Percentiles rank a stretch among this genome's conserved stretches.
These are phyloP conservation scores for Russula virescens DNA, from an alignment of 768 basidiomycete species.

Conservation along the genomic window DNA sequence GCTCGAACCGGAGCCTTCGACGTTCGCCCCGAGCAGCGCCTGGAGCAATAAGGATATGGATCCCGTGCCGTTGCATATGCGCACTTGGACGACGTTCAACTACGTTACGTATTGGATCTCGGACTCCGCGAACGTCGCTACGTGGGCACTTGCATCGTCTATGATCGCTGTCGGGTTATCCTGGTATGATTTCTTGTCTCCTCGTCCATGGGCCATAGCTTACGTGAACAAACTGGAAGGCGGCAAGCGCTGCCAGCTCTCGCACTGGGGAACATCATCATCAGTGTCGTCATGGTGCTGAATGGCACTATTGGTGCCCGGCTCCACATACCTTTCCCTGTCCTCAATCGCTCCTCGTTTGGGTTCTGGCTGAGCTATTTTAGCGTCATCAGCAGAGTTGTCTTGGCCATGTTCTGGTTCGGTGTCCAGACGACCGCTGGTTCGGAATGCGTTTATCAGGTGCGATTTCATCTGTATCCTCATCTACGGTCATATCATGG, in stretches of 20 bases:
- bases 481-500: not conserved
- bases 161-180: constrained; percentile 73
- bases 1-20: constrained; percentile 46
- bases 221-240: constrained; percentile 33
- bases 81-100: constrained; percentile 67
- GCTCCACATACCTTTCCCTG: constrained; percentile 68
- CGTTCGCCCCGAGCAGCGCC: constrained; percentile 50
- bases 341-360: constrained; percentile 80
- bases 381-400: constrained; percentile 67
- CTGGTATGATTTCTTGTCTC: constrained; percentile 38
- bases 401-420: constrained; percentile 81
- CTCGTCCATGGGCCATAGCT: not conserved
- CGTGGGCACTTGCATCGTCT: constrained; percentile 60
- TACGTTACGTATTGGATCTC: constrained; percentile 57
- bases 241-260: constrained; percentile 64
- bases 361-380: constrained; percentile 91
- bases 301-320: constrained; percentile 78
- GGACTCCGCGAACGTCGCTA: constrained; percentile 29
- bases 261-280: constrained; percentile 65
- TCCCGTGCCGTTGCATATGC: constrained; percentile 51
- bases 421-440: constrained; percentile 56
- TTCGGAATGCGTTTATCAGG: constrained; percentile 71
- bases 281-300: constrained; percentile 65
- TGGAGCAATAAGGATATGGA: constrained; percentile 79
- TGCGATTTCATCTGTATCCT: constrained; percentile 3